phyloP scores from a whole-genome alignment of 805 yeast genomes.

The Yarrowia sp. region DNA sequence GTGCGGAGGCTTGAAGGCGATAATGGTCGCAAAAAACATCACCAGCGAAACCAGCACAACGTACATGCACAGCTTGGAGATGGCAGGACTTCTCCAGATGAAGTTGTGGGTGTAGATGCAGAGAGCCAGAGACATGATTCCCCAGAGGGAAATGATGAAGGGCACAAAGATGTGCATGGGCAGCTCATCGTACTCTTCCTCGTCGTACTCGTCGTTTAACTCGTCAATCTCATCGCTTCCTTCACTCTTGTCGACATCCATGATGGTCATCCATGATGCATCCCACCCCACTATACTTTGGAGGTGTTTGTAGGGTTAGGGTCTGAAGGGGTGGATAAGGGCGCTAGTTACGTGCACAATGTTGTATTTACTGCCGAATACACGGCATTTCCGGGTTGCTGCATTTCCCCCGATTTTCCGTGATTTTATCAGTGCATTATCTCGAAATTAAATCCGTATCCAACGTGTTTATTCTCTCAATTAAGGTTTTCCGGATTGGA shows the following conservation, averaged over 20 bases:
- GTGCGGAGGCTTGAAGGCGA: conserved; percentile 8
- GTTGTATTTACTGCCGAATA: no score
- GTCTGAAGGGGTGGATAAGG: no score
- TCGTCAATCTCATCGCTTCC: not conserved
- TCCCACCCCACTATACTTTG: not conserved
- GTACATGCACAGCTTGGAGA: conserved; percentile 11
- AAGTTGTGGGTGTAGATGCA: conserved; percentile 9
- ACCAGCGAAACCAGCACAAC: not conserved
- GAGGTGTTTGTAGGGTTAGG: not conserved
- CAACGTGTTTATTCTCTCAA: no score
- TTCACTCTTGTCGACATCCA: not conserved
- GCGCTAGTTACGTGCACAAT: no score
- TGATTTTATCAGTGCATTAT: no score
- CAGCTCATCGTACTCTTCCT: not conserved
- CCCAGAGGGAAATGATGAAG: conserved; percentile 5
- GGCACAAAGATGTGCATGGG: not conserved
- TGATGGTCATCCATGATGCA: not conserved
- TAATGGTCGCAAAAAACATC: not conserved
- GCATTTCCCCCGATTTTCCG: no score
- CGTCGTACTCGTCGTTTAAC: not conserved
- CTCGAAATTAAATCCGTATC: no score
- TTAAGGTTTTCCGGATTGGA: no score
- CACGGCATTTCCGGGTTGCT: no score
- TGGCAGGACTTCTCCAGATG: not conserved
- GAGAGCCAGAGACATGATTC: not conserved